Base-by-base conservation (phyloP, 1,284 basidiomycete species). In the Kalmanozyma brasiliensis region DNA sequence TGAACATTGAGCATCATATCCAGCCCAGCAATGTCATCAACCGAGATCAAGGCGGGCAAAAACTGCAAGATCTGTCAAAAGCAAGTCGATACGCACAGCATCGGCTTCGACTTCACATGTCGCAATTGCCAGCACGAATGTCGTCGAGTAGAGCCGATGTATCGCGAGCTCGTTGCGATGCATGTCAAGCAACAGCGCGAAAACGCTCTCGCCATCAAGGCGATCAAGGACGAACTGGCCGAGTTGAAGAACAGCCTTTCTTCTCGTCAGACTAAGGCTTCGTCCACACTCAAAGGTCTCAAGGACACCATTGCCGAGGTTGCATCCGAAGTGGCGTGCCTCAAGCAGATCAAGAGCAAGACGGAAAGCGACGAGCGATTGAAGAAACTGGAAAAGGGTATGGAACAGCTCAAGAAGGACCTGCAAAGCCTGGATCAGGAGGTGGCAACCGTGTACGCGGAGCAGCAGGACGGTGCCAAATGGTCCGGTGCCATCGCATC, bases 41-140 rank as follows among this genome's bases (percentile, higher is more conserved):
- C 48, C 30, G 40, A 43, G 10, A 32, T 52, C 7, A 17, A n/a
- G 1, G 33, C 33, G 8, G 33, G 32, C 41, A 43, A 44, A 16
- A 43, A 24, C 33, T 52, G 41, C 13, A 23, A 24, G 6, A 22
- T 52, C 23, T 52, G 49, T 41, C n/a, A 42, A 16, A 44, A 44
- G 33, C 24, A 26, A 8, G 32, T 52, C 11, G 41, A 52, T 7
- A 24, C 29, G 17, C 33, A 44, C 17, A 32, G 35, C 11, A 20
- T 36, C 5, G 41, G 49, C 17, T n/a, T n/a, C n/a, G 49, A 44
- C 41, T 52, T 19, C 41, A 52, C 49, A 32, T 52, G 49, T 34
- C 23, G 33, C 2, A 23, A 40, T 10, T 44, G 49, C 20, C 49
- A 52, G 19, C 19, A 44, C 17, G 41, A 43, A n/a, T 52, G 49